A percentile compares a stretch with the other conserved stretches of the same genome.
phyloP scores from a whole-genome alignment of 345 rosid species.

The Barbarea vulgaris region DNA sequence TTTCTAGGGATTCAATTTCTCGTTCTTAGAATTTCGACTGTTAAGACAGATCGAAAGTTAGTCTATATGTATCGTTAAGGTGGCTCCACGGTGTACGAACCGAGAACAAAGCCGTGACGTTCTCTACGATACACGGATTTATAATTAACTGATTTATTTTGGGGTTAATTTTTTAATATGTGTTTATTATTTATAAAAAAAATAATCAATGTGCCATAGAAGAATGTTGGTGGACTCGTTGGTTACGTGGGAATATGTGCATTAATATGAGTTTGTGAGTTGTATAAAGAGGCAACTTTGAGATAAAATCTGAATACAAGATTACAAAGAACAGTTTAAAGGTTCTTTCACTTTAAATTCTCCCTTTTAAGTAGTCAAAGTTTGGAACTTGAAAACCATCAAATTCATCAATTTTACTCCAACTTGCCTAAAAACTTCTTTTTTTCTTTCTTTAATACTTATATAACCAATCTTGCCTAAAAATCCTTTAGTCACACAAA shows the following conservation, averaged over 20 bases:
- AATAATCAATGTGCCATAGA: constrained; percentile 24
- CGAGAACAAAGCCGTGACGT: constrained; percentile 47
- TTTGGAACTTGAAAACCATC: constrained; percentile 77
- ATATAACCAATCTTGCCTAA: constrained; percentile 8
- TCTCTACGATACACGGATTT: constrained; percentile 40
- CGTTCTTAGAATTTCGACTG: constrained; percentile 29
- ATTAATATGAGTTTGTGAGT: constrained; percentile 26
- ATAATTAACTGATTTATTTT: constrained; percentile 14
- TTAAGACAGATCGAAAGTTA: constrained; percentile 13
- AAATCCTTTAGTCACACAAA: constrained; percentile 12
- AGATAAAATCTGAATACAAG: constrained; percentile 35
- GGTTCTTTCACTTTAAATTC: constrained; percentile 5
- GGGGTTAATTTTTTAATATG: not conserved
- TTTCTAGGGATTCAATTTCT: constrained; percentile 35
- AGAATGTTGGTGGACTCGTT: constrained; percentile 45
- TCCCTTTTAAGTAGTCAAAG: constrained; percentile 36
- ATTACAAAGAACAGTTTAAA: constrained; percentile 31
- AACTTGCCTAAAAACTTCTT: constrained; percentile 19
- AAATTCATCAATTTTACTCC: constrained; percentile 51
- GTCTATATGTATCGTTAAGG: constrained; percentile 19
- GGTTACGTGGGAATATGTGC: constrained; percentile 37
- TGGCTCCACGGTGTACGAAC: constrained; percentile 42
- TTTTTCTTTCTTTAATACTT: not conserved
- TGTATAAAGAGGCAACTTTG: constrained; percentile 40
- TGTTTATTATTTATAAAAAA: not conserved